Conservation (phyloP, 257 asterid genomes). For the Gentiana straminea region DNA sequence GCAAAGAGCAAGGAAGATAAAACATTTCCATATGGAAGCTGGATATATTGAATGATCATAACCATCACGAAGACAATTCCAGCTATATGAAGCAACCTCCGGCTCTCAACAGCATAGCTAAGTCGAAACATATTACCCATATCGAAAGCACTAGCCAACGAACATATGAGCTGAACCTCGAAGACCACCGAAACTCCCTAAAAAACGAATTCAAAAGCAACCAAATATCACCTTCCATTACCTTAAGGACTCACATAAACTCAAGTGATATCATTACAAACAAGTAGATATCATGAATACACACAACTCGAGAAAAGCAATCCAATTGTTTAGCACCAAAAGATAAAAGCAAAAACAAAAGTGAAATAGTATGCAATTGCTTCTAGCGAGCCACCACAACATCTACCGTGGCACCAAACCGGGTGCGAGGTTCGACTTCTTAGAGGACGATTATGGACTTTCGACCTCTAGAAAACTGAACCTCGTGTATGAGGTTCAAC, state of each 20-base stretch:
- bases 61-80: constrained; percentile 42
- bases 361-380: no score
- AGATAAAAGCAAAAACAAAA: no score
- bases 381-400: no score
- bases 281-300: no score
- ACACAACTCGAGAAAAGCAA: no score
- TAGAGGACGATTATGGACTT: no score
- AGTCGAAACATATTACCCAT: constrained; percentile 41
- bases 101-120: constrained; percentile 33
- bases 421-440: no score
- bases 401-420: no score
- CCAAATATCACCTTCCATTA: background rate
- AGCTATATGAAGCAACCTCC: constrained; percentile 45
- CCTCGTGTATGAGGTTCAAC: no score
- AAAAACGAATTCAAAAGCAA: background rate
- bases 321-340: no score
- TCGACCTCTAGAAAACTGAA: no score
- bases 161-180: background rate
- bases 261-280: no score
- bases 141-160: constrained; percentile 11
- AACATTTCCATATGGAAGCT: constrained; percentile 45
- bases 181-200: background rate
- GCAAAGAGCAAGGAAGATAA: constrained; percentile 34
- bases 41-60: constrained; percentile 51
- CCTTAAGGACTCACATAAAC: background rate